These are phyloP conservation scores for Royoungia palumana DNA, from an alignment of 768 basidiomycete species.

Conservation along the genomic window DNA sequence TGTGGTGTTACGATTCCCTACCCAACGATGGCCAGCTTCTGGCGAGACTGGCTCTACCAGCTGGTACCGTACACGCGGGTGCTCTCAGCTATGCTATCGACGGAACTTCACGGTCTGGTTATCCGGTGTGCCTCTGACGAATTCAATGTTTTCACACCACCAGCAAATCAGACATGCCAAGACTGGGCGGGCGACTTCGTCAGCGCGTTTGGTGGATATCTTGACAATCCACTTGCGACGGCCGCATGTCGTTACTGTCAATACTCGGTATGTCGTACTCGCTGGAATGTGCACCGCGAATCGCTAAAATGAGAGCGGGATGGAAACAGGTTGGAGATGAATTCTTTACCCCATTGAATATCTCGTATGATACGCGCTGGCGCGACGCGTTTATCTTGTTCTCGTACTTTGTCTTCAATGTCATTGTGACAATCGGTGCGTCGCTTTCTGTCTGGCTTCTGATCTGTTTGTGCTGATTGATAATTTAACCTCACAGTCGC, in stretches of 20 bases:
- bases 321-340: slow-evolving; percentile 53
- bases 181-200: slow-evolving; percentile 73
- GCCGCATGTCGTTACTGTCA: slow-evolving; percentile 70
- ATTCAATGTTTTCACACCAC: slow-evolving; percentile 69
- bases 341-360: slow-evolving; percentile 67
- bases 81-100: slow-evolving; percentile 69
- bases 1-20: slow-evolving; percentile 80
- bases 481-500: slow-evolving; percentile 40
- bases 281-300: neutral
- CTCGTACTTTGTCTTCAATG: slow-evolving; percentile 69
- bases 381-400: slow-evolving; percentile 66
- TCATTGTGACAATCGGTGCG: slow-evolving; percentile 53
- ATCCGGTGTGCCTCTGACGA: slow-evolving; percentile 68
- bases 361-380: slow-evolving; percentile 60
- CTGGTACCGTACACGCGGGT: slow-evolving; percentile 68
- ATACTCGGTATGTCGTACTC: slow-evolving; percentile 37
- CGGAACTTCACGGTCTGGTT: slow-evolving; percentile 67
- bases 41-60: slow-evolving; percentile 77
- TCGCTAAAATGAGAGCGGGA: neutral
- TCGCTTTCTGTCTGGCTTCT: neutral
- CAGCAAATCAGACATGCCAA: slow-evolving; percentile 67
- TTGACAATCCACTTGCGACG: slow-evolving; percentile 63
- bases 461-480: neutral
- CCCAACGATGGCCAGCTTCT: slow-evolving; percentile 60
- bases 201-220: slow-evolving; percentile 61